Percentiles rank a stretch among this genome's conserved stretches.
These are phyloP conservation scores for Candida takata DNA, from an alignment of 805 yeast genomes.

Conservation along the genomic window DNA sequence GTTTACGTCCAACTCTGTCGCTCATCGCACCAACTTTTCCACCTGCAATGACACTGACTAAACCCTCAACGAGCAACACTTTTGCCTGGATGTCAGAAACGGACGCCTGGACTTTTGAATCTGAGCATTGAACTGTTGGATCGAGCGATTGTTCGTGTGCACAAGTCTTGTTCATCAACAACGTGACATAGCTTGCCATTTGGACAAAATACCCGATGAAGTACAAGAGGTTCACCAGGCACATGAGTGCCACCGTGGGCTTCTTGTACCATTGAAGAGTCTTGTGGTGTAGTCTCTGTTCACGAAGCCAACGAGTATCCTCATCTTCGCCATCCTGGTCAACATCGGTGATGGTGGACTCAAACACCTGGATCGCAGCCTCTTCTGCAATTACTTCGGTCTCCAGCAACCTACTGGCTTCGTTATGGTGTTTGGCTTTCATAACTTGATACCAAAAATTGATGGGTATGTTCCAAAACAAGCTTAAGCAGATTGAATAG, in stretches of 20 bases:
- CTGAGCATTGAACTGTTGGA: slow-evolving; percentile 26
- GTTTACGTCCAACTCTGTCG: slow-evolving; percentile 58
- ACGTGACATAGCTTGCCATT: slow-evolving; percentile 32
- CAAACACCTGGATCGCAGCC: slow-evolving; percentile 28
- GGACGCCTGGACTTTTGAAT: slow-evolving; percentile 33
- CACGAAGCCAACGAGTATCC: slow-evolving; percentile 43
- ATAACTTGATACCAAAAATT: too few species aligned
- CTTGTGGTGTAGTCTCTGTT: slow-evolving; percentile 38
- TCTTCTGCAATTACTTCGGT: slow-evolving; percentile 2
- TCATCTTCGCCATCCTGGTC: slow-evolving; percentile 28
- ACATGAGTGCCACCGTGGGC: slow-evolving; percentile 49
- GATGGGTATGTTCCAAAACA: too few species aligned
- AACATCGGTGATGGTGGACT: slow-evolving; percentile 32
- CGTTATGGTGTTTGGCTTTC: not conserved
- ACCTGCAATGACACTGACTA: slow-evolving; percentile 43
- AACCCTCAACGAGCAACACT: slow-evolving; percentile 33
- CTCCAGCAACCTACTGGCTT: slow-evolving; percentile 1
- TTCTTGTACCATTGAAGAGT: slow-evolving; percentile 45
- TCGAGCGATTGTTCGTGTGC: slow-evolving; percentile 25
- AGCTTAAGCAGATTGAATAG: too few species aligned
- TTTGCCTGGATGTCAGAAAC: slow-evolving; percentile 46
- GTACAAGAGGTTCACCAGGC: slow-evolving; percentile 34
- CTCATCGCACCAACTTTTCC: slow-evolving; percentile 59
- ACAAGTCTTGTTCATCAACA: slow-evolving; percentile 24
- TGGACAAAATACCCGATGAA: slow-evolving; percentile 36